Conservation (phyloP, 768 basidiomycete species). For the Pleurotus cornucopiae region DNA sequence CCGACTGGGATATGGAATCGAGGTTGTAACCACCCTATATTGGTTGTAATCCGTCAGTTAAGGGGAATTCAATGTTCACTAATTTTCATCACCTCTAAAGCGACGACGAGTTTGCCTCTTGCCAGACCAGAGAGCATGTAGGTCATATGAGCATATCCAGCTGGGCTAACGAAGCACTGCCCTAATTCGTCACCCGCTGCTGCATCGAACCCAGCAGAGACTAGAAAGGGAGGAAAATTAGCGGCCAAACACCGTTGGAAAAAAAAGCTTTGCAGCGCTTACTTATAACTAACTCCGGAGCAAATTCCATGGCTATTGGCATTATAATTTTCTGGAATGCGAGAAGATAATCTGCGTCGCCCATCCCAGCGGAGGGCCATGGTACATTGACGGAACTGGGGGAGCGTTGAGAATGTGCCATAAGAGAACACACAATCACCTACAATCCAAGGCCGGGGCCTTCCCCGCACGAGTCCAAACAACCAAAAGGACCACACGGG, state of each 20-base stretch:
- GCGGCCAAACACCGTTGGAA: not conserved
- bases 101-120: slow-evolving; percentile 84
- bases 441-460: slow-evolving; percentile 85
- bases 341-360: slow-evolving; percentile 93
- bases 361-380: slow-evolving; percentile 86
- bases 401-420: slow-evolving; percentile 9
- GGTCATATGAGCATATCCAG: slow-evolving; percentile 97
- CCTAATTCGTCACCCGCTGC: slow-evolving; percentile 91
- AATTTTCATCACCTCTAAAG: slow-evolving; percentile 72
- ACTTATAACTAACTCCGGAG: slow-evolving; percentile 96
- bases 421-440: slow-evolving; percentile 24
- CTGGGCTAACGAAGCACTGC: slow-evolving; percentile 85
- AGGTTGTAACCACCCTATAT: slow-evolving; percentile 92
- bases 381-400: slow-evolving; percentile 91
- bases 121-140: slow-evolving; percentile 92
- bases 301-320: slow-evolving; percentile 96
- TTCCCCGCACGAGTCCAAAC: slow-evolving; percentile 80
- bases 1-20: slow-evolving; percentile 81
- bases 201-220: slow-evolving; percentile 97
- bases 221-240: slow-evolving; percentile 34
- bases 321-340: slow-evolving; percentile 95
- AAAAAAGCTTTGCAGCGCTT: slow-evolving; percentile 24
- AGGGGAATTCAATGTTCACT: not conserved
- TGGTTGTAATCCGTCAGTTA: not conserved
- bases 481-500: slow-evolving; percentile 88